Evolutionary conservation across 129 eudicot species (phyloP).

Genomic region (Saussurea involucrata): DNA sequence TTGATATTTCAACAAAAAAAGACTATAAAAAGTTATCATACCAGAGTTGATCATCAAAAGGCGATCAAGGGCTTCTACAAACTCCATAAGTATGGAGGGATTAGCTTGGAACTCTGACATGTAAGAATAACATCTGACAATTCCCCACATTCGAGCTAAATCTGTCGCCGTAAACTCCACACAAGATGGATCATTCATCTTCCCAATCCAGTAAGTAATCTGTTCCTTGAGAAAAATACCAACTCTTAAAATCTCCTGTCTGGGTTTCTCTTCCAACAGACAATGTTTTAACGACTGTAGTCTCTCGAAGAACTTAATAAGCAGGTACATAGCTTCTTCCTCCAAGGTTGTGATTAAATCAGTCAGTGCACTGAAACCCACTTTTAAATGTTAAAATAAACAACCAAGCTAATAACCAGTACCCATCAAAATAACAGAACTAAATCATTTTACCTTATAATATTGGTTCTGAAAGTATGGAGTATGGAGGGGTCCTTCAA

Average conservation of each 20-base stretch:
- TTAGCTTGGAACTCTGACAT: constrained; percentile 41
- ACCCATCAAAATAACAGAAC: background rate
- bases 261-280: constrained; percentile 37
- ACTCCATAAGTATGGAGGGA: constrained; percentile 47
- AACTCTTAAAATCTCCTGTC: constrained; percentile 31
- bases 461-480: constrained; percentile 42
- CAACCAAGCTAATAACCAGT: background rate
- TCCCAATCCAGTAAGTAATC: constrained; percentile 46
- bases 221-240: constrained; percentile 25
- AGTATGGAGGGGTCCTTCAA: constrained; percentile 50
- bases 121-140: constrained; percentile 60
- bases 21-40: constrained; percentile 17
- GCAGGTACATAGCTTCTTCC: constrained; percentile 59
- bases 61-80: constrained; percentile 71
- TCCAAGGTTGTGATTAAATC: constrained; percentile 42
- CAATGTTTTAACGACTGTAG: constrained; percentile 31
- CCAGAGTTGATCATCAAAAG: constrained; percentile 53
- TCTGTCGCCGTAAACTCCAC: constrained; percentile 33
- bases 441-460: constrained; percentile 43
- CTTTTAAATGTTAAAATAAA: constrained; percentile 10
- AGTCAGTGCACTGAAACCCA: constrained; percentile 57
- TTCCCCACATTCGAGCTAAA: constrained; percentile 77
- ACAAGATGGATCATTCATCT: constrained; percentile 31
- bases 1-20: no score
- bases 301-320: constrained; percentile 57